Base-by-base conservation (phyloP, 2,329 filamentous ascomycete species). In the Monilinia polystroma region DNA sequence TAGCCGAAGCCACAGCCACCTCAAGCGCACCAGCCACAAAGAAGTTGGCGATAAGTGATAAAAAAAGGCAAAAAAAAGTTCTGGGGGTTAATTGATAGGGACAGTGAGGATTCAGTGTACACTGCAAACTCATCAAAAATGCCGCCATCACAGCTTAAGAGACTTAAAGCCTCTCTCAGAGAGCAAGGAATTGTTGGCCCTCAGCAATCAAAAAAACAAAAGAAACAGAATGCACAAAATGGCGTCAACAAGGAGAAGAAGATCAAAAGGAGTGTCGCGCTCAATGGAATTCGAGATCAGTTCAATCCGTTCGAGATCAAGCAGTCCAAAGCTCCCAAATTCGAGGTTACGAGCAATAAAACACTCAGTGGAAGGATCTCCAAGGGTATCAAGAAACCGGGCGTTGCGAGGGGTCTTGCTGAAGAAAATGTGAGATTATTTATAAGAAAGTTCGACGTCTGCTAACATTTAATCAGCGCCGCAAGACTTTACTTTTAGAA, bases 251-350 rank as follows among this genome's bases (percentile, higher is more conserved):
- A 80, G 72, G 89, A 94, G 74, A 91, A 92, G 78, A 88, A 91
- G 68, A 84, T 92, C 35, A 87, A 92, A 77, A 87, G 90, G 75
- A 86, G 90, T 75, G 89, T 87, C 66, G 91, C 93, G 20, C 83
- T 99, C 70, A 88, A 91, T 73, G 87, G 86, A 67, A 97, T 99
- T 77, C 90, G 95, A 76, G 93, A 98, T 75, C 90, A 93, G 72
- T 98, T 98, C 85, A 99, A 99, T 77, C 95, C 95, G 0, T 99
- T 99, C 79, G 95, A 99, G 76, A 86, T 97, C 77, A 96, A 96
- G 79, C 87, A 90, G 67, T 83, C 88, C 1, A 85, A 90, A 68
- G 90, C 89, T 0, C 88, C 88, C 66, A 98, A 98, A 75, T 96
- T 96, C 71, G 88, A 94, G 54, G 89, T 93, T 55, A 93, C 91